Evolutionary conservation across 192 early-diverging fungal genomes (phyloP).

Genomic region (Phycomyces blakesleeanus): DNA sequence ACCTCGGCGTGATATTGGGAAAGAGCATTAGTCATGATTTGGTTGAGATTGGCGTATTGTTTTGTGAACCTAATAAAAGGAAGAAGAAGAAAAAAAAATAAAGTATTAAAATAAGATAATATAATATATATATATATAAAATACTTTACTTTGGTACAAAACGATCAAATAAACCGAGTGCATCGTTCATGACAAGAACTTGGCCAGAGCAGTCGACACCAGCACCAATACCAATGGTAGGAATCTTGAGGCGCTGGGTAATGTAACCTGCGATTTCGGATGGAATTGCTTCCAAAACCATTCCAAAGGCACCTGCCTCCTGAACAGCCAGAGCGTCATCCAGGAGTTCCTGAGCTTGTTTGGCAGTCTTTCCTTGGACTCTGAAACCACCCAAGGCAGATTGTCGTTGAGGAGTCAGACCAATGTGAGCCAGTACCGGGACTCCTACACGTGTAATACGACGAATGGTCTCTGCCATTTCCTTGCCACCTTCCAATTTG

Average conservation of each 20-base stretch:
- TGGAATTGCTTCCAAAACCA: slow-evolving; percentile 93
- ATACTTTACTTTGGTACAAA: slow-evolving; percentile 76
- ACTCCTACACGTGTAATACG: slow-evolving; percentile 84
- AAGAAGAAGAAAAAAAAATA: neutral
- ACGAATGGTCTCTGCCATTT: slow-evolving; percentile 73
- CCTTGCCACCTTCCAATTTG: slow-evolving; percentile 92
- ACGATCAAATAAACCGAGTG: slow-evolving; percentile 88
- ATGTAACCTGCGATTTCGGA: slow-evolving; percentile 83
- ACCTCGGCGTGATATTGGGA: slow-evolving; percentile 76
- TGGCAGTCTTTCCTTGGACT: slow-evolving; percentile 86
- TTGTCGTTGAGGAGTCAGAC: slow-evolving; percentile 91
- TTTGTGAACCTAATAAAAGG: slow-evolving; percentile 74
- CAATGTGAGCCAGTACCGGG: slow-evolving; percentile 93
- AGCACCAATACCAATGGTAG: slow-evolving; percentile 98
- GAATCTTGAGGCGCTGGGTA: slow-evolving; percentile 72
- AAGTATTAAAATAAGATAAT: neutral
- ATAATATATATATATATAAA: neutral
- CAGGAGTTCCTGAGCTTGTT: slow-evolving; percentile 69
- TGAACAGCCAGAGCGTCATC: slow-evolving; percentile 89
- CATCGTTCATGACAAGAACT: slow-evolving; percentile 89
- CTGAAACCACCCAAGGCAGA: slow-evolving; percentile 84
- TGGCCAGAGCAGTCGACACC: slow-evolving; percentile 86
- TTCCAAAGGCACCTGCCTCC: slow-evolving; percentile 83
- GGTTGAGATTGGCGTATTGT: slow-evolving; percentile 73
- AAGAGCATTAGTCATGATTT: slow-evolving; percentile 69